Conservation (phyloP, 1,139 yeast species). For the Pichia sp. region DNA sequence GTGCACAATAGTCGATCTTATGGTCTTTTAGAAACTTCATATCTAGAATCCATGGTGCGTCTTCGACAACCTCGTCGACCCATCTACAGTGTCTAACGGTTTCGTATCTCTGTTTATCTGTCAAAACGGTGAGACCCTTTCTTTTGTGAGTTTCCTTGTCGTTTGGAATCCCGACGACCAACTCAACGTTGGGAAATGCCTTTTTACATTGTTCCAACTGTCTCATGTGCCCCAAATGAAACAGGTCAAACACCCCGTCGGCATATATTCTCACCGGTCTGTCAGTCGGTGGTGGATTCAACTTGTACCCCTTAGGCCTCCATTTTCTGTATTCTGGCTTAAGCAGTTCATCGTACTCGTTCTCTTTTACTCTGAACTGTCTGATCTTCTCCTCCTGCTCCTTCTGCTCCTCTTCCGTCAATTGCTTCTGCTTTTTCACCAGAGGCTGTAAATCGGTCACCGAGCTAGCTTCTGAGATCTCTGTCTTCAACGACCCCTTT, state of each 20-base stretch:
- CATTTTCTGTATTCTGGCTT: slow-evolving; percentile 62
- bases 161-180: slow-evolving; percentile 89
- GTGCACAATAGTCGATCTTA: slow-evolving; percentile 92
- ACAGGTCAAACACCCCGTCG: slow-evolving; percentile 94
- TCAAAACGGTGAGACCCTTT: slow-evolving; percentile 87
- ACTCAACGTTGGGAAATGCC: slow-evolving; percentile 75
- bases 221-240: slow-evolving; percentile 96
- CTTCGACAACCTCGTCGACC: slow-evolving; percentile 94
- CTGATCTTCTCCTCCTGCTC: slow-evolving; percentile 14
- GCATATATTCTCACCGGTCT: slow-evolving; percentile 91
- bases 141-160: slow-evolving; percentile 87
- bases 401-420: slow-evolving; percentile 13
- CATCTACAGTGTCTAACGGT: slow-evolving; percentile 86
- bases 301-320: slow-evolving; percentile 65
- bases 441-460: neutral
- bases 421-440: slow-evolving; percentile 1
- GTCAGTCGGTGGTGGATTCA: slow-evolving; percentile 80
- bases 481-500: slow-evolving; percentile 2
- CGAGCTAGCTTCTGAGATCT: neutral
- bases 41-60: slow-evolving; percentile 95
- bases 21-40: slow-evolving; percentile 75
- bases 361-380: slow-evolving; percentile 24
- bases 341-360: slow-evolving; percentile 32
- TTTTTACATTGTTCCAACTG: slow-evolving; percentile 96
- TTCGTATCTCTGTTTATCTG: slow-evolving; percentile 84